Evolutionary conservation across 2,329 filamentous ascomycete species (phyloP).

Genomic region (Cladosporium sp.): DNA sequence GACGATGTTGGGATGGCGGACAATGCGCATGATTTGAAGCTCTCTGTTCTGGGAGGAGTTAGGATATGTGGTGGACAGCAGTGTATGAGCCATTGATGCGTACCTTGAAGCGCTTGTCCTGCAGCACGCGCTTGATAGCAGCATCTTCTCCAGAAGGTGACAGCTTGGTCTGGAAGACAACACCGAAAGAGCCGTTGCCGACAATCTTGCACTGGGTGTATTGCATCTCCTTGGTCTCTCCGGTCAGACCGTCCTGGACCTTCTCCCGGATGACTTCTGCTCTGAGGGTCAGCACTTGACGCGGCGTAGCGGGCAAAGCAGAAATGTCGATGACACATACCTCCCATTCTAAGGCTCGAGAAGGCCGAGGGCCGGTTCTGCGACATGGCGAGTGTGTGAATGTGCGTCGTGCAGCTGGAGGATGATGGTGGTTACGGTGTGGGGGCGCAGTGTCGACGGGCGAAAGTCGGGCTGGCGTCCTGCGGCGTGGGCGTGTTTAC

Average conservation of each 20-base stretch:
- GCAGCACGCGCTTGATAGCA: constrained; percentile 96
- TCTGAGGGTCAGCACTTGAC: constrained; percentile 31
- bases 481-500: constrained; percentile 1
- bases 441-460: constrained; percentile 1
- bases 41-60: constrained; percentile 75
- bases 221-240: constrained; percentile 92
- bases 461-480: constrained; percentile 4
- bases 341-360: constrained; percentile 88
- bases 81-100: not conserved
- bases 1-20: constrained; percentile 97
- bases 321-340: constrained; percentile 55
- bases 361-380: constrained; percentile 90
- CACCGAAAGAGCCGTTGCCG: constrained; percentile 96
- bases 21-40: constrained; percentile 98
- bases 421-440: not conserved
- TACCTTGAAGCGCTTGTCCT: constrained; percentile 99
- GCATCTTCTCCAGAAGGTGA: constrained; percentile 97
- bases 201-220: constrained; percentile 99
- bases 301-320: constrained; percentile 10
- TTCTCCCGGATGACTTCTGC: constrained; percentile 97
- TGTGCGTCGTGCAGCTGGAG: not conserved
- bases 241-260: constrained; percentile 95
- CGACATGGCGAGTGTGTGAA: constrained; percentile 58
- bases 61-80: constrained; percentile 19
- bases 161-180: constrained; percentile 98